These are phyloP conservation scores for Sporothrix inflata DNA, from an alignment of 2,329 filamentous ascomycete genomes.

Conservation along the genomic window DNA sequence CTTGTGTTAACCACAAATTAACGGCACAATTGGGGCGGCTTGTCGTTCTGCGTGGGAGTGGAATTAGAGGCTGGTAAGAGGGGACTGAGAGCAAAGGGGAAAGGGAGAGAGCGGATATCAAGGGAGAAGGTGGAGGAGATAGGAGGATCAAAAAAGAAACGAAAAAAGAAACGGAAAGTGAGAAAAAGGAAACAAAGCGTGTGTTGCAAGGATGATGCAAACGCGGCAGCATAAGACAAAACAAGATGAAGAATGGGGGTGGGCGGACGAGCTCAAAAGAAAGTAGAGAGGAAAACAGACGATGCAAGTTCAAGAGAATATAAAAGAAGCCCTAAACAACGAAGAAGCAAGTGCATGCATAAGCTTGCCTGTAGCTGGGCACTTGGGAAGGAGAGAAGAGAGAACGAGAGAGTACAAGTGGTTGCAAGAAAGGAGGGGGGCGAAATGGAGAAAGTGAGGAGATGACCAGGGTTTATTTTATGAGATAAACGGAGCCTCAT, in stretches of 20 bases:
- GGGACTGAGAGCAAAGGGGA: not conserved
- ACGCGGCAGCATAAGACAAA: conserved; percentile 11
- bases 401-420: not conserved
- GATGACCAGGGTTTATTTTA: not conserved
- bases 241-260: conserved; percentile 13
- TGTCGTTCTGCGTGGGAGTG: conserved; percentile 13
- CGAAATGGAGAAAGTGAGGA: not conserved
- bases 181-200: not conserved
- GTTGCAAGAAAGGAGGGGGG: not conserved
- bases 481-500: not conserved
- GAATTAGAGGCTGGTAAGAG: not conserved
- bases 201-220: not conserved
- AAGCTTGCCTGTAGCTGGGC: not conserved
- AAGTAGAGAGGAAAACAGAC: not conserved
- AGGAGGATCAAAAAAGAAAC: not conserved
- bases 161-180: not conserved
- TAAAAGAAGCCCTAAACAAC: not conserved
- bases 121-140: not conserved
- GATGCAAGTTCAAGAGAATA: not conserved
- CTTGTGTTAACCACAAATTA: not conserved
- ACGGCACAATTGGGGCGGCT: not conserved
- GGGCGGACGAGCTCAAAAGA: not conserved
- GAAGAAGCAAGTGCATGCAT: conserved; percentile 8
- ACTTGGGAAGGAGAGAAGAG: not conserved
- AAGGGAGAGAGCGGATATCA: conserved; percentile 9